Base-by-base conservation (phyloP, 2,329 filamentous ascomycete genomes). In the Cadophora sp. region DNA sequence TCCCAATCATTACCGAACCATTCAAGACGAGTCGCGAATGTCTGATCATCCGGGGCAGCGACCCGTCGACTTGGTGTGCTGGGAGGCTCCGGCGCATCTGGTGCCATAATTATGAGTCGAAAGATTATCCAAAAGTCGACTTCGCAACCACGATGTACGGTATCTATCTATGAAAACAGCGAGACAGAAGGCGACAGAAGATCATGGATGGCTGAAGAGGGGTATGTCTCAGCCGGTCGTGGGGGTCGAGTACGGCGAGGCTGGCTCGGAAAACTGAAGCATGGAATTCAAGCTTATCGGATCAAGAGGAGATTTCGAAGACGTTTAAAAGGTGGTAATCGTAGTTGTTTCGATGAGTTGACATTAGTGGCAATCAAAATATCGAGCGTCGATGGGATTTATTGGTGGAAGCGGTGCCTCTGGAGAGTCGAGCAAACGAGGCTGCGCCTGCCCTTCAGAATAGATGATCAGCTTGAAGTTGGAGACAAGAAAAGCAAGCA, bases 1-100 rank as follows among this genome's bases (percentile, higher is more conserved):
- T 63, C 61, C 61, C 61, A 63, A 2, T 63, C 39, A 22, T 22
- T 55, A 39, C 61, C 56, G 5, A 63, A 18, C 4, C 33, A 36
- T 4, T n/a, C 27, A 13, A 63, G 13, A 11, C 61, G 51, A 18
- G 61, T 63, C 11, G n/a, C 47, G 20, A 62, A 51, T 2, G 41
- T 45, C 7, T 6, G 33, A 20, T 62, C 59, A 18, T 50, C 20
- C 22, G 24, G 24, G 18, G 45, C 36, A 53, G 47, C 8, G 13
- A 5, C 6, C 24, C 41, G 33, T 22, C 59, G 30, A 27, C n/a
- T 53, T 24, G 59, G 59, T 18, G 59, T 62, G 6, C 59, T 47
- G 27, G 59, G 59, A 39, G 48, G 45, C n/a, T 62, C 59, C 5
- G 59, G 45, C 5, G 47, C 47, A 41, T 53, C 43, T 53, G 59